Percentiles rank a stretch among this genome's conserved stretches.
Evolutionary conservation across 441 rosid genomes (phyloP).

Genomic region (Manihot esculenta): DNA sequence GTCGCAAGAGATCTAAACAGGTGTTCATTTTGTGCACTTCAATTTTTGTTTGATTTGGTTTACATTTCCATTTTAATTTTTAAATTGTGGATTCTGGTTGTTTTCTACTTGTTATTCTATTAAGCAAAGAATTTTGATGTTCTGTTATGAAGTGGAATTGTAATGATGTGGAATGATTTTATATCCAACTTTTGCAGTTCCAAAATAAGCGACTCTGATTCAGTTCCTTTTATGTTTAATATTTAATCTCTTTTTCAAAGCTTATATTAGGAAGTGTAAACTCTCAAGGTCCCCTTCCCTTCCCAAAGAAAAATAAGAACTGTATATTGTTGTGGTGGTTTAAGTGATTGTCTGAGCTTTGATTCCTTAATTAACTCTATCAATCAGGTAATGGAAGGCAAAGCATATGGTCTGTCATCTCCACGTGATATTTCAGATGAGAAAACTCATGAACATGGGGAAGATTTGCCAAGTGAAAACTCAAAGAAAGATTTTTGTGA

Average conservation of each 20-base stretch:
- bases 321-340: too few relatives aligned
- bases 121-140: neutral
- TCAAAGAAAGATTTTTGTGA: slow-evolving; percentile 38
- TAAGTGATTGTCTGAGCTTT: too few relatives aligned
- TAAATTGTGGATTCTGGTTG: neutral
- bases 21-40: slow-evolving; percentile 35
- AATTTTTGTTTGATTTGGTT: slow-evolving; percentile 26
- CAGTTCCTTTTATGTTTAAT: too few relatives aligned
- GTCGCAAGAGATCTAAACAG: slow-evolving; percentile 59
- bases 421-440: slow-evolving; percentile 30
- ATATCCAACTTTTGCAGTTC: neutral
- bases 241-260: neutral
- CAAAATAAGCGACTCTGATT: neutral
- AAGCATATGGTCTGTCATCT: slow-evolving; percentile 32
- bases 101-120: neutral
- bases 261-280: neutral
- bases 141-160: neutral
- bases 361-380: slow-evolving; percentile 3
- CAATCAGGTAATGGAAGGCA: slow-evolving; percentile 40
- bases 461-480: slow-evolving; percentile 26
- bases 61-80: neutral
- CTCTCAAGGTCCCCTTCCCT: neutral
- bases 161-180: slow-evolving; percentile 6
- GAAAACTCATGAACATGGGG: slow-evolving; percentile 34
- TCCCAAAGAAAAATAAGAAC: neutral